Evolutionary conservation across 257 asterid genomes (phyloP), one percentile per base, ranked within the genome.

Genomic region (Solanum chmielewskii): DNA sequence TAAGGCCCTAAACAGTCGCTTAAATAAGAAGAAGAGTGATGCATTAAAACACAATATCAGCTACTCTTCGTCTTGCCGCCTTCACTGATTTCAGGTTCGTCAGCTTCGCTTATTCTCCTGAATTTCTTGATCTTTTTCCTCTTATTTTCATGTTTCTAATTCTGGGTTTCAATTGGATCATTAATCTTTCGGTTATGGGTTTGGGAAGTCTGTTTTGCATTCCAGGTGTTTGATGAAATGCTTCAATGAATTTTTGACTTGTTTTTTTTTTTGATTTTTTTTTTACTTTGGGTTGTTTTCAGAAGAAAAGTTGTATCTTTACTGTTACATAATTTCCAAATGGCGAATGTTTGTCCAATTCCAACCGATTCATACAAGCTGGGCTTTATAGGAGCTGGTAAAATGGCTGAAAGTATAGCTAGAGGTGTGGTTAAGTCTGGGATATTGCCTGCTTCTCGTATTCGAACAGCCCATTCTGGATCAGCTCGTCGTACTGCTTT

Each of bases 401-500:
- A 97, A 92, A 89, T 97, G 96, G 98, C 99, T 8, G 99, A 95
- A 90, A 97, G 98, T 93, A 95, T 97, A 78, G 98, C 98, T 31
- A 94, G 95, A 84, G 99, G 98, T 39, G 95, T 94, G 8, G 94
- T 94, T 86, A 92, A 92, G 6, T 97, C 98, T 1, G 98, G 96
- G 11, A 45, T 91, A n/a, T 87, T 97, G 89, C 98, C 98, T 52
- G 95, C 97, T 90, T 90, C 95, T 70, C 91, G 92, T 62, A 93
- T 97, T 88, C 89, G 94, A 16, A 95, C 98, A 2, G 96, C 99
- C 42, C 98, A 97, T 59, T 93, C 84, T 76, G 92, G 93, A 77
- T n/a, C 89, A 1, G 92, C 91, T 86, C 95, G 99, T 9, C 95
- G 96, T 14, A 84, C 94, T 81, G 95, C 94, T 62, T 97, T 95